phyloP scores from a whole-genome alignment of 768 basidiomycete genomes.

The Ramaria rubella region DNA sequence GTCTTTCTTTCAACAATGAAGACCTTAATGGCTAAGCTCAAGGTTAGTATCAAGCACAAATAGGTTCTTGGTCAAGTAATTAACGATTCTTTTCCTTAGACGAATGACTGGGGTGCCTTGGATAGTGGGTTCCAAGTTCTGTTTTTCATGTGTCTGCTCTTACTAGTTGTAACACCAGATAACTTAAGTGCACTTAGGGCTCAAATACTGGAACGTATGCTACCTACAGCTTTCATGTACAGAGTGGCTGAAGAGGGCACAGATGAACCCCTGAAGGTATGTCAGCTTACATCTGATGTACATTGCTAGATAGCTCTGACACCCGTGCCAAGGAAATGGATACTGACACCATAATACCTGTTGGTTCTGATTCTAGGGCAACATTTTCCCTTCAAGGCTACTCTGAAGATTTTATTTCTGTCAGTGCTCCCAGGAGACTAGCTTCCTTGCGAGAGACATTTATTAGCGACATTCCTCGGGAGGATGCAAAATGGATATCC shows the following conservation, averaged over 20 bases:
- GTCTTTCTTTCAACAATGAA: constrained; percentile 53
- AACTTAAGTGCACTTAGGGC: not conserved
- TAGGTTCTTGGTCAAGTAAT: not conserved
- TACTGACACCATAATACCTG: not conserved
- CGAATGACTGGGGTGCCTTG: constrained; percentile 59
- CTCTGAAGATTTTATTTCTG: not conserved
- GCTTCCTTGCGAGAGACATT: not conserved
- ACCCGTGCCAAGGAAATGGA: not conserved
- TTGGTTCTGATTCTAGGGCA: not conserved
- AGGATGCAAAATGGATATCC: constrained; percentile 38
- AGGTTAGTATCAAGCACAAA: constrained; percentile 30
- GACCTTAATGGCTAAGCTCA: constrained; percentile 61
- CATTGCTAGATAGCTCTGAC: not conserved
- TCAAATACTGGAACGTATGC: not conserved
- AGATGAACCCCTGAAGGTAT: not conserved
- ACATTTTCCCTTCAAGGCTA: not conserved
- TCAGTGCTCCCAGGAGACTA: not conserved
- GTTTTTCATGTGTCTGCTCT: not conserved
- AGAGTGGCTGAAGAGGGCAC: not conserved
- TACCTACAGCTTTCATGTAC: not conserved
- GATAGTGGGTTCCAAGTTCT: constrained; percentile 40
- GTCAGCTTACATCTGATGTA: not conserved
- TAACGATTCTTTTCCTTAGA: constrained; percentile 26
- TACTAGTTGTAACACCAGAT: not conserved
- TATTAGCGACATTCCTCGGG: constrained; percentile 16